A percentile compares a stretch with the other conserved stretches of the same genome.
Conservation (phyloP, 108 stramenopile species). For the Pseudonitzschia multiseries region DNA sequence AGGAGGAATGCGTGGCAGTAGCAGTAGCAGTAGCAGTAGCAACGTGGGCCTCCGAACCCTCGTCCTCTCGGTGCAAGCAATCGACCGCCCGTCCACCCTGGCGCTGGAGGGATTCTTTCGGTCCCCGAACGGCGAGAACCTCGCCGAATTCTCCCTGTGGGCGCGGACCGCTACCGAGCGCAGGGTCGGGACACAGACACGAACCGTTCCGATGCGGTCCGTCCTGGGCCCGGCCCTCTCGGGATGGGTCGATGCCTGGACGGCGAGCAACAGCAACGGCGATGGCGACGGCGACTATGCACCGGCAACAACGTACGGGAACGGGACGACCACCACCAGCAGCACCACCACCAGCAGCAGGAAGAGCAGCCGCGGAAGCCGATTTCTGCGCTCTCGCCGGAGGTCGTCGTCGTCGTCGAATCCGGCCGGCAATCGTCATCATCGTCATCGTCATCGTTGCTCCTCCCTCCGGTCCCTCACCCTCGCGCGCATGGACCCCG, state of each 20-base stretch:
- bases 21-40: background rate
- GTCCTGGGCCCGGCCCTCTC: background rate
- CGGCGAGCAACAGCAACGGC: background rate
- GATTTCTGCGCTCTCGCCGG: too few relatives aligned
- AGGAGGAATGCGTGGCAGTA: background rate
- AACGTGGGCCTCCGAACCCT: background rate
- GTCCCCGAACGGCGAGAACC: background rate
- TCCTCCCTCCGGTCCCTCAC: background rate
- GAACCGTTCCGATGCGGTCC: background rate
- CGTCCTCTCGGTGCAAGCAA: background rate
- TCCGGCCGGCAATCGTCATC: too few relatives aligned
- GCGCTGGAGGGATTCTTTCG: background rate
- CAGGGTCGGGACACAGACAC: background rate
- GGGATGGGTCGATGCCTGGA: conserved; percentile 4
- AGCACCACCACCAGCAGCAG: too few relatives aligned
- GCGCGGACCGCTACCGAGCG: background rate
- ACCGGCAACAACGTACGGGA: too few relatives aligned
- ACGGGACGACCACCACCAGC: background rate
- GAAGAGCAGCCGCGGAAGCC: too few relatives aligned
- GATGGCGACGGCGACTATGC: background rate
- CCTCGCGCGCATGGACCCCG: background rate
- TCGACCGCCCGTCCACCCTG: background rate
- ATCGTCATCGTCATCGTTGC: too few relatives aligned
- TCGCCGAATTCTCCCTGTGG: background rate
- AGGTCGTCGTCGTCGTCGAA: too few relatives aligned